Conservation (phyloP, 768 basidiomycete species). For the Phlebiopsis flavidoalba region DNA sequence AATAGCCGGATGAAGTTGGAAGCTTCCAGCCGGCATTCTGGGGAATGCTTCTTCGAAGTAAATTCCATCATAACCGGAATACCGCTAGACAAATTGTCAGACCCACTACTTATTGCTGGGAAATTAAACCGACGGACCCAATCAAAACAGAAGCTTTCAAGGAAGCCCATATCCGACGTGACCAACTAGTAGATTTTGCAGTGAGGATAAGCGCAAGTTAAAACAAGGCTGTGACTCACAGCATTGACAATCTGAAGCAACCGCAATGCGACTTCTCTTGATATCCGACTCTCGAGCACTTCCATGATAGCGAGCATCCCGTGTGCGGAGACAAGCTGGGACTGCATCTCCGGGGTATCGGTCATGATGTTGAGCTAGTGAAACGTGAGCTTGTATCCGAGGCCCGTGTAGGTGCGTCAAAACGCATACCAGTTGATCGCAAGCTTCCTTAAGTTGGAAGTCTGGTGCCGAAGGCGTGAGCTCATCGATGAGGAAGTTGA, state of each 20-base stretch:
- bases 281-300: slow-evolving; percentile 82
- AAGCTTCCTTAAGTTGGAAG: slow-evolving; percentile 77
- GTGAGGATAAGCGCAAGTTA: neutral
- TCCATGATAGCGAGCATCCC: slow-evolving; percentile 95
- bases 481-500: slow-evolving; percentile 83
- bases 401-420: neutral
- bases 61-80: slow-evolving; percentile 97
- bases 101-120: neutral
- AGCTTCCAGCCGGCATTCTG: slow-evolving; percentile 91
- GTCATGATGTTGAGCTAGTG: slow-evolving; percentile 68
- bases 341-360: slow-evolving; percentile 80
- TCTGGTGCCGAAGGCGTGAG: slow-evolving; percentile 79
- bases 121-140: slow-evolving; percentile 42
- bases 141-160: slow-evolving; percentile 96
- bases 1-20: slow-evolving; percentile 91
- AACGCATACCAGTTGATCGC: slow-evolving; percentile 74
- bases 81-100: slow-evolving; percentile 43
- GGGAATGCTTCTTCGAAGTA: slow-evolving; percentile 89
- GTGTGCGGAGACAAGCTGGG: slow-evolving; percentile 86
- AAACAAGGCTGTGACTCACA: slow-evolving; percentile 36
- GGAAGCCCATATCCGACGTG: slow-evolving; percentile 67
- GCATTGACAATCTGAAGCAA: slow-evolving; percentile 86
- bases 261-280: slow-evolving; percentile 81
- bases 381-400: neutral
- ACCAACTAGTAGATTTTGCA: slow-evolving; percentile 32